Percentiles rank a stretch among this genome's conserved stretches.
phyloP scores from a whole-genome alignment of 768 basidiomycete species.

The Macrolepiota fuliginosa region DNA sequence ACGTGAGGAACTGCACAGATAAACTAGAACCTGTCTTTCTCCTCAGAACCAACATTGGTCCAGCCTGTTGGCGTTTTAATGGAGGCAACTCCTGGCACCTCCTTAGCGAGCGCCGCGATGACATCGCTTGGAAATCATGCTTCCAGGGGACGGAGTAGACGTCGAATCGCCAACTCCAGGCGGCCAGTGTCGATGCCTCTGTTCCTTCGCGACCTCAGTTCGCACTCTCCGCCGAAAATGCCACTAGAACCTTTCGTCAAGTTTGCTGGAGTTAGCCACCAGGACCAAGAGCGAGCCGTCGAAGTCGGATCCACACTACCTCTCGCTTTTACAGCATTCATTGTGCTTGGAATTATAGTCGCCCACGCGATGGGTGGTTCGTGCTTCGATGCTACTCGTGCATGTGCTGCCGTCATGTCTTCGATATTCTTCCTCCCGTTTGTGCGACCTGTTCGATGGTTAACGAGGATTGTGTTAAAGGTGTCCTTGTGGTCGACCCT shows the following conservation, averaged over 20 bases:
- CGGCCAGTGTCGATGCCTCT: background rate
- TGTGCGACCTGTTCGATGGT: background rate
- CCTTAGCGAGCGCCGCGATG: background rate
- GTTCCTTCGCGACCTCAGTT: background rate
- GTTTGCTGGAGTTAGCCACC: background rate
- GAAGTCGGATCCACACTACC: background rate
- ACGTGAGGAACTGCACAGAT: too few relatives aligned
- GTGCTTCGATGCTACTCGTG: background rate
- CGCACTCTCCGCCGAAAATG: background rate
- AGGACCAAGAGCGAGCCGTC: background rate
- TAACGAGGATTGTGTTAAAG: background rate
- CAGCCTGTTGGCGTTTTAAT: too few relatives aligned
- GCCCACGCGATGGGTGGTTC: background rate
- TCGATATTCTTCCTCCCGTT: constrained; percentile 4
- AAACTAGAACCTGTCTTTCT: too few relatives aligned
- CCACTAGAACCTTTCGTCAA: background rate
- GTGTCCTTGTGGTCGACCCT: background rate
- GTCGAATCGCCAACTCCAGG: background rate
- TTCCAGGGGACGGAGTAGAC: background rate
- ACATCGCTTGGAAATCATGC: background rate
- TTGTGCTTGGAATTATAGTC: background rate
- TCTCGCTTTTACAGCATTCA: background rate
- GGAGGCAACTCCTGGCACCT: background rate
- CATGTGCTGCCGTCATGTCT: background rate
- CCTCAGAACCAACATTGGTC: too few relatives aligned